Conservation (phyloP, 2,329 filamentous ascomycete genomes). For the Thermochaetoides dissita region DNA sequence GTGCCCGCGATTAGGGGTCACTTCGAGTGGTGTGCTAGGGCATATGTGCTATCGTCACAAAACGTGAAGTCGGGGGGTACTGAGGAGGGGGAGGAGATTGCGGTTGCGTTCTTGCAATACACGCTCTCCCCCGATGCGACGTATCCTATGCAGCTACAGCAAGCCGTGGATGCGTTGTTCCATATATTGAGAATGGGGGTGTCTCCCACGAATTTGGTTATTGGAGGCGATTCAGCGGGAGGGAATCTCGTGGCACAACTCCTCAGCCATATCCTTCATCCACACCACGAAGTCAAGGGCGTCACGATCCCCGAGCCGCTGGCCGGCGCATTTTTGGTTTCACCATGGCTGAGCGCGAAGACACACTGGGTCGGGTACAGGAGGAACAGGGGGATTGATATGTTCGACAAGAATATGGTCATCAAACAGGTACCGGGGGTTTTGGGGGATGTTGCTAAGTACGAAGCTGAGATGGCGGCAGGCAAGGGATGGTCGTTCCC, state of each 20-base stretch:
- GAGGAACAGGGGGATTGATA: conserved; percentile 20
- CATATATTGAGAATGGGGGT: conserved; percentile 20
- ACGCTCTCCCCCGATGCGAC: conserved; percentile 18
- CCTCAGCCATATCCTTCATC: conserved; percentile 21
- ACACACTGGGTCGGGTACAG: conserved; percentile 13
- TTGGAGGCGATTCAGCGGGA: conserved; percentile 26
- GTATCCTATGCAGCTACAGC: conserved; percentile 21
- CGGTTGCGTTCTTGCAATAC: conserved; percentile 24
- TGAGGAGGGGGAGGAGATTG: conserved; percentile 11
- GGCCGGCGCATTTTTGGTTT: conserved; percentile 21
- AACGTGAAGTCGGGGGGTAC: not conserved
- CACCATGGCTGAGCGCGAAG: conserved; percentile 19
- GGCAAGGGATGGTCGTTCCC: conserved; percentile 18
- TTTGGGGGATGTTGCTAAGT: conserved; percentile 6
- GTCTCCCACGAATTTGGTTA: conserved; percentile 18
- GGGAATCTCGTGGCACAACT: conserved; percentile 22
- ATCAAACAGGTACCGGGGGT: conserved; percentile 2
- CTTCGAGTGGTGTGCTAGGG: conserved; percentile 17
- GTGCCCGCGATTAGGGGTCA: conserved; percentile 13
- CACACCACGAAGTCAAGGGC: conserved; percentile 14
- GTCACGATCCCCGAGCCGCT: conserved; percentile 18
- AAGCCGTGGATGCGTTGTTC: conserved; percentile 20
- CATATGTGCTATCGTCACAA: conserved; percentile 12
- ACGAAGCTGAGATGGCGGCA: conserved; percentile 8
- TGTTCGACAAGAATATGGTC: conserved; percentile 17